These are phyloP conservation scores for Pythium sukuiense DNA, from an alignment of 352 stramenopile species.

Conservation along the genomic window DNA sequence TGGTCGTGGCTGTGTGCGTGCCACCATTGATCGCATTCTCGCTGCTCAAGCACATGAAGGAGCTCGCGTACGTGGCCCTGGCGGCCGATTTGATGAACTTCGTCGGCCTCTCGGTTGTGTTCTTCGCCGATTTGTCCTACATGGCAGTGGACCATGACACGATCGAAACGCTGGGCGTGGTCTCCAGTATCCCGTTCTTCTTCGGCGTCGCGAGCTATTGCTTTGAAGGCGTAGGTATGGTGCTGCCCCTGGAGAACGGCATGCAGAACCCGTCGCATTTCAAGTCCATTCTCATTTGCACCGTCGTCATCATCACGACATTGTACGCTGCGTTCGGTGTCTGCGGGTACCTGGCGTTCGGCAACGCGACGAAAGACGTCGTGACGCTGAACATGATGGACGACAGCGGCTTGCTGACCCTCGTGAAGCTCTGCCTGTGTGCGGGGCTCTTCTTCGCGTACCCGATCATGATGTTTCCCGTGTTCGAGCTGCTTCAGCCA, in stretches of 20 bases:
- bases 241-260: conserved; percentile 65
- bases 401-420: conserved; percentile 49
- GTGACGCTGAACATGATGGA: conserved; percentile 78
- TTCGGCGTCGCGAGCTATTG: conserved; percentile 77
- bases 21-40: conserved; percentile 76
- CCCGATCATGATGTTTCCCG: conserved; percentile 92
- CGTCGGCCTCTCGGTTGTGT: conserved; percentile 75
- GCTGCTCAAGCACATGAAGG: conserved; percentile 86
- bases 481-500: conserved; percentile 77
- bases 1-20: conserved; percentile 60
- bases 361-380: conserved; percentile 51
- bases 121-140: conserved; percentile 80
- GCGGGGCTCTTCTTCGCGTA: conserved; percentile 92
- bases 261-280: conserved; percentile 62
- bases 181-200: conserved; percentile 73
- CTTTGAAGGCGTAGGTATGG: conserved; percentile 75
- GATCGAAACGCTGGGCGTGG: conserved; percentile 60
- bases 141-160: conserved; percentile 52
- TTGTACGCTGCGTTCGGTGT: conserved; percentile 74
- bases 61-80: conserved; percentile 85
- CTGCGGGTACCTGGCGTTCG: conserved; percentile 71
- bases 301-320: conserved; percentile 52
- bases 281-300: conserved; percentile 45
- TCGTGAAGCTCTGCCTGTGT: conserved; percentile 88
- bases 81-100: conserved; percentile 90